These are phyloP conservation scores for Salix brachista DNA, from an alignment of 345 rosid genomes.

Conservation along the genomic window DNA sequence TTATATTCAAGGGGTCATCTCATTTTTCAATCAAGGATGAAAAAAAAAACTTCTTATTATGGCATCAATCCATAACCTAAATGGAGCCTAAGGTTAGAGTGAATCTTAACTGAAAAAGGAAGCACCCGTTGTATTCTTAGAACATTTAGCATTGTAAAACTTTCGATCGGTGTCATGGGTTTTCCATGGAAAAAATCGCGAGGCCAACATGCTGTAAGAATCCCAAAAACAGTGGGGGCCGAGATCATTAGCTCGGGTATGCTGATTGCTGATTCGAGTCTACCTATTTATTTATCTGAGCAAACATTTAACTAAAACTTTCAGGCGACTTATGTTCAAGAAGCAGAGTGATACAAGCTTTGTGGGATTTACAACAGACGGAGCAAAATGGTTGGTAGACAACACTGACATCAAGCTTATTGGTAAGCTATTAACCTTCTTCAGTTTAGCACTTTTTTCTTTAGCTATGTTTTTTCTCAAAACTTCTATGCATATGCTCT, in stretches of 20 bases:
- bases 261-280: neutral
- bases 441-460: neutral
- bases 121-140: too few relatives aligned
- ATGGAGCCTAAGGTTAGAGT: too few relatives aligned
- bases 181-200: too few relatives aligned
- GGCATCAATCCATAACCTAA: too few relatives aligned
- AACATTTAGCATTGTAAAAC: too few relatives aligned
- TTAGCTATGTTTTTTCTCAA: neutral
- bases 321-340: conserved; percentile 81
- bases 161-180: too few relatives aligned
- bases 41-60: too few relatives aligned
- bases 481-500: neutral
- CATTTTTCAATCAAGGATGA: too few relatives aligned
- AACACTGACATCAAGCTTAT: conserved; percentile 84
- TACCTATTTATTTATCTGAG: neutral
- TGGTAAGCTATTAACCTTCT: conserved; percentile 37
- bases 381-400: conserved; percentile 85
- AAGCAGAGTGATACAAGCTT: conserved; percentile 69
- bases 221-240: neutral
- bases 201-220: too few relatives aligned
- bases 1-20: too few relatives aligned
- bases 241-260: too few relatives aligned
- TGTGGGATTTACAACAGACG: conserved; percentile 79
- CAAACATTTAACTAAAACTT: neutral
- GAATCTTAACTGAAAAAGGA: too few relatives aligned